phyloP scores from a whole-genome alignment of 768 basidiomycete species.

The Mycena leptocephala region DNA sequence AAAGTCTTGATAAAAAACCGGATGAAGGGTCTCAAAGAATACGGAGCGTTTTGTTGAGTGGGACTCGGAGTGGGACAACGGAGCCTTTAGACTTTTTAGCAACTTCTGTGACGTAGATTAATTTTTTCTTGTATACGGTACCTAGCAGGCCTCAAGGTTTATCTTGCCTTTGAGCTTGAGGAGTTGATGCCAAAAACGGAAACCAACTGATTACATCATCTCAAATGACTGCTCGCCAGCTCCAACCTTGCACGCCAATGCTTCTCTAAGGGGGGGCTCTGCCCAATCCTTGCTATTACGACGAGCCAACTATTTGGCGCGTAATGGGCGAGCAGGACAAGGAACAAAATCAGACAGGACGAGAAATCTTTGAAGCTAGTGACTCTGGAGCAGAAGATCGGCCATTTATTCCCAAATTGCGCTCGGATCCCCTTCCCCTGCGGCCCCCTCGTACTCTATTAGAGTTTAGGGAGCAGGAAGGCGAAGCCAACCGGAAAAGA shows the following conservation, averaged over 20 bases:
- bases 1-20: slow-evolving; percentile 16
- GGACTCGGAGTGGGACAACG: too few species aligned
- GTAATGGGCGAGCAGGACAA: slow-evolving; percentile 31
- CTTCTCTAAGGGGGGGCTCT: slow-evolving; percentile 23
- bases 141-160: too few species aligned
- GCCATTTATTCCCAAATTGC: slow-evolving; percentile 72
- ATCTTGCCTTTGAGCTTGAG: not conserved
- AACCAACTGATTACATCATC: too few species aligned
- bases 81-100: too few species aligned
- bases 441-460: slow-evolving; percentile 66
- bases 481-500: slow-evolving; percentile 71
- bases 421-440: slow-evolving; percentile 66
- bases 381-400: slow-evolving; percentile 69
- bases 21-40: slow-evolving; percentile 12
- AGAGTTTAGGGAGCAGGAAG: slow-evolving; percentile 78
- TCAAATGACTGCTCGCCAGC: too few species aligned
- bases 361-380: slow-evolving; percentile 69
- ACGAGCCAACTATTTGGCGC: slow-evolving; percentile 21
- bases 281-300: slow-evolving; percentile 17
- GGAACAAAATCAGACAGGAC: slow-evolving; percentile 54
- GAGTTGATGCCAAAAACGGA: too few species aligned
- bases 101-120: not conserved
- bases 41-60: slow-evolving; percentile 18
- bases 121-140: not conserved
- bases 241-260: slow-evolving; percentile 20